phyloP scores from a whole-genome alignment of 1,284 basidiomycete species.

The Serendipita sp. region DNA sequence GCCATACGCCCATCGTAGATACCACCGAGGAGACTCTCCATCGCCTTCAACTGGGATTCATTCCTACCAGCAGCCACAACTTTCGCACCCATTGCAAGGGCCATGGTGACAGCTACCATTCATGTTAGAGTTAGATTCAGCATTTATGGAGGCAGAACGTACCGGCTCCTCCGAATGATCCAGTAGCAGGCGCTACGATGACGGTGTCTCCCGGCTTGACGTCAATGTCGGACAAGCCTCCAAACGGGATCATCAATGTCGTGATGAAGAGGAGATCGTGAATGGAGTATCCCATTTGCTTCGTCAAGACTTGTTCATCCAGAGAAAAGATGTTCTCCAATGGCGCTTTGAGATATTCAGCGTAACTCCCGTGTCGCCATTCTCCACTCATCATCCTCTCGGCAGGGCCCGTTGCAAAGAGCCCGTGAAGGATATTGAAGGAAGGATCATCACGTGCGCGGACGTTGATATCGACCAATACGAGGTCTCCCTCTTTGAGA shows the following conservation, averaged over 20 bases:
- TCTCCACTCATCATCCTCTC: conserved; percentile 3
- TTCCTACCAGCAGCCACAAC: conserved; percentile 1
- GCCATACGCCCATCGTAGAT: not conserved
- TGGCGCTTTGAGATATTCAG: conserved; percentile 7
- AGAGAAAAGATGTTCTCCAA: not conserved
- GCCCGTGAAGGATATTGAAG: not conserved
- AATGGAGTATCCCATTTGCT: not conserved
- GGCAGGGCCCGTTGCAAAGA: not conserved
- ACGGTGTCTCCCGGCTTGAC: conserved; percentile 11
- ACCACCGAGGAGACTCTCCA: not conserved
- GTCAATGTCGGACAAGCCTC: conserved; percentile 10
- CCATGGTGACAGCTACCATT: not conserved
- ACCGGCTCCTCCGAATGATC: conserved; percentile 10
- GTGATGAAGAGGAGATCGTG: conserved; percentile 8
- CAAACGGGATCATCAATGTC: conserved; percentile 9
- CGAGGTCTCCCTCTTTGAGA: not conserved
- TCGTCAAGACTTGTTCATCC: not conserved
- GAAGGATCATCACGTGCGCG: conserved; percentile 10
- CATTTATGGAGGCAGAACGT: not conserved
- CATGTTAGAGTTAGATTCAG: not conserved
- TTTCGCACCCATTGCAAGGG: not conserved
- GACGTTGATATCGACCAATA: conserved; percentile 7
- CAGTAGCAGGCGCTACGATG: conserved; percentile 12
- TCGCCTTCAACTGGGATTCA: not conserved
- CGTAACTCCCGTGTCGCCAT: conserved; percentile 8